A percentile compares a stretch with the other conserved stretches of the same genome.
These are phyloP conservation scores for Alternaria brassicae DNA, from an alignment of 2,329 filamentous ascomycete species.

Conservation along the genomic window DNA sequence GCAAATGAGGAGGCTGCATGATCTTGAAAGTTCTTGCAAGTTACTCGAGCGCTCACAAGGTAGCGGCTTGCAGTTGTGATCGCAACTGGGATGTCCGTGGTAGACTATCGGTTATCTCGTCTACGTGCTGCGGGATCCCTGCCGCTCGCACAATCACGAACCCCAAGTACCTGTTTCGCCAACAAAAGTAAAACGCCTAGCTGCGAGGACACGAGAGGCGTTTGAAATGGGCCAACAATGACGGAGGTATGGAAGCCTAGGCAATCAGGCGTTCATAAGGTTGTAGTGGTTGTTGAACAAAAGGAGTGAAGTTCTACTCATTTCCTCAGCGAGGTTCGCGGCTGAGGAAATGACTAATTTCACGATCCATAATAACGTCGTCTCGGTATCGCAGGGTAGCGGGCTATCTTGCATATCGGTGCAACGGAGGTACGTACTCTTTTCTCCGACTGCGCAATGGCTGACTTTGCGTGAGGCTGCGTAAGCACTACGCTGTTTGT, in stretches of 20 bases:
- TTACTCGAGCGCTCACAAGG: conserved; percentile 22
- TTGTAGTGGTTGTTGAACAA: background rate
- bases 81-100: conserved; percentile 23
- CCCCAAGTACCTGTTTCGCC: conserved; percentile 28
- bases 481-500: conserved; percentile 2
- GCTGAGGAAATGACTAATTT: background rate
- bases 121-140: conserved; percentile 35
- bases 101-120: conserved; percentile 24
- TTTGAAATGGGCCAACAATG: conserved; percentile 23
- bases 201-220: conserved; percentile 5
- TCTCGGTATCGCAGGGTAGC: background rate
- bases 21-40: conserved; percentile 28
- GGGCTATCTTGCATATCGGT: background rate
- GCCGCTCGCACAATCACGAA: conserved; percentile 16
- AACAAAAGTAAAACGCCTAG: conserved; percentile 27
- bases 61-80: conserved; percentile 20
- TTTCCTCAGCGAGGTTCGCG: background rate
- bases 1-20: conserved; percentile 12
- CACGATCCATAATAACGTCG: background rate
- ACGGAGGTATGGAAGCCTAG: conserved; percentile 10
- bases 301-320: background rate
- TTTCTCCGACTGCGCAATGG: background rate
- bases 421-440: background rate
- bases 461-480: background rate
- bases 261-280: background rate